Evolutionary conservation across 1,284 basidiomycete species (phyloP), one percentile per base, ranked within the genome.

Genomic region (Microstroma glucosiphilum): DNA sequence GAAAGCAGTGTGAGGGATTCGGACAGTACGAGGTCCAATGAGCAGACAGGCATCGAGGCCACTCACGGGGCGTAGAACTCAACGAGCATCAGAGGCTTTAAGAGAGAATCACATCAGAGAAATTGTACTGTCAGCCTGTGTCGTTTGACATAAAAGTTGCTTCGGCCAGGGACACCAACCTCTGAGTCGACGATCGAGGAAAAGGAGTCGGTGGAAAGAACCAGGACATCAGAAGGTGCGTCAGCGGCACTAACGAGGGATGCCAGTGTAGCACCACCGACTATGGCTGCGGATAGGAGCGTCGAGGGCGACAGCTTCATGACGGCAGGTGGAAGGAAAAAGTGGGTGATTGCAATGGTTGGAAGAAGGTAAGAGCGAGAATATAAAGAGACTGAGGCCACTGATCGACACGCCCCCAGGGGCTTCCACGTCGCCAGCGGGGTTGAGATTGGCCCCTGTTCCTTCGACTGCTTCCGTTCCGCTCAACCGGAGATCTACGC

Each of bases 41-140:
- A 37, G 30, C 30, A 37, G 30, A 37, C n/a, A n/a, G 30, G 9
- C 30, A 37, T 37, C 9, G 30, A 37, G 30, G 30, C 30, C 4
- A 37, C 30, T 9, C 9, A 92, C 63, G 91, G 91, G 42, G 91
- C 91, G 80, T 89, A 94, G 86, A 93, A 96, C 84, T 98, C 94
- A 72, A 97, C 90, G 55, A 98, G 85, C 69, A 93, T 88, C 67
- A 97, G 83, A 48, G 87, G 80, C 77, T 91, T 87, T 49, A 30
- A 66, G 70, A 40, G 79, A 82, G 12, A 56, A 21, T n/a, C 30
- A 53, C 42, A 58, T 9, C 13, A 40, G 19, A 17, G 13, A 58
- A 17, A 13, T 15, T 2, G 49, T 26, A 25, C 19, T 37, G 23
- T 26, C 15, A 26, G 15, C 12, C 54, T 48, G 56, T 23, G 25